Percentiles rank a stretch among this genome's conserved stretches.
phyloP scores from a whole-genome alignment of 495 filamentous ascomycete genomes.

The Penicillium tannophilum region DNA sequence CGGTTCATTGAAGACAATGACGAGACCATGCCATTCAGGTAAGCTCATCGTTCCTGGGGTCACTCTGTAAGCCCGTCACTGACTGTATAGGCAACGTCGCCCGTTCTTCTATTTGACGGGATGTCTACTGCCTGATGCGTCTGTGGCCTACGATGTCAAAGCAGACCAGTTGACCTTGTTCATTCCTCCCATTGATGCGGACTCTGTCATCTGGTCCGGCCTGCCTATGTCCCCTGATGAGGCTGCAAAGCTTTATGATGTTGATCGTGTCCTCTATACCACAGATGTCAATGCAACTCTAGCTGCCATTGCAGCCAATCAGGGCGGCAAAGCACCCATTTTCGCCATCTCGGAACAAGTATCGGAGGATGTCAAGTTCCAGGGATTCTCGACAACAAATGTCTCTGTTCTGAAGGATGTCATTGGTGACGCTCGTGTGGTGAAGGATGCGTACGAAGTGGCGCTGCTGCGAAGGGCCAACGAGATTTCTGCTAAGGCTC shows the following conservation, averaged over 20 bases:
- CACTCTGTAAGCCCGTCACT: constrained; percentile 5
- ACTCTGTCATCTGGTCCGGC: constrained; percentile 94
- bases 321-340: constrained; percentile 53
- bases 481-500: constrained; percentile 73
- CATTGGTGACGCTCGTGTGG: constrained; percentile 75
- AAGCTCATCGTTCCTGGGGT: constrained; percentile 8
- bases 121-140: constrained; percentile 78
- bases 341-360: constrained; percentile 75
- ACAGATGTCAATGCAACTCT: constrained; percentile 70
- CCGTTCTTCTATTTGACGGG: constrained; percentile 96
- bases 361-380: constrained; percentile 63
- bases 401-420: constrained; percentile 65
- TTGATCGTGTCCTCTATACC: constrained; percentile 73
- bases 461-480: constrained; percentile 84
- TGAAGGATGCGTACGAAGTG: constrained; percentile 85
- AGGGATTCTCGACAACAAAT: constrained; percentile 64
- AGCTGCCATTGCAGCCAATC: constrained; percentile 42
- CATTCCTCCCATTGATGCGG: constrained; percentile 85
- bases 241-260: constrained; percentile 74
- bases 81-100: constrained; percentile 66
- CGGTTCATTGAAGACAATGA: constrained; percentile 82
- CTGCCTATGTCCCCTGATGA: constrained; percentile 77
- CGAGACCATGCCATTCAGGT: constrained; percentile 75
- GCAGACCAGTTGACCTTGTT: constrained; percentile 78
- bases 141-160: constrained; percentile 77